These are phyloP conservation scores for Hymenoscyphus scutula DNA, from an alignment of 2,329 filamentous ascomycete species.

Conservation along the genomic window DNA sequence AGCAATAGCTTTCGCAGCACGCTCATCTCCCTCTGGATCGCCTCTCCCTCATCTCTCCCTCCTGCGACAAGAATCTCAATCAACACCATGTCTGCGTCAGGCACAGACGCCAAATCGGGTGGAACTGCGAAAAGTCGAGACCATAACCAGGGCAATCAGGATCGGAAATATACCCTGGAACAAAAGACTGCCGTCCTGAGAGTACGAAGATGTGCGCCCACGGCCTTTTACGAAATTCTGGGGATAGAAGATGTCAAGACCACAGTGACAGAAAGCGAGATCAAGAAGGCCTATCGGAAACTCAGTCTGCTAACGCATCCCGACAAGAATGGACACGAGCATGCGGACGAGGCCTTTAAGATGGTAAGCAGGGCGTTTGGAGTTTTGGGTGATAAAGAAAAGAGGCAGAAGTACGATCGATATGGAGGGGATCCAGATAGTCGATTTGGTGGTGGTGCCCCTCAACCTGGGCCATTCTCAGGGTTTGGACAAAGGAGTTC, in stretches of 20 bases:
- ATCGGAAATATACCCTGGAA: conserved; percentile 77
- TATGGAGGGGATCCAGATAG: conserved; percentile 92
- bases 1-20: not conserved
- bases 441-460: conserved; percentile 65
- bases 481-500: conserved; percentile 50
- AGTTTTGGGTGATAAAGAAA: conserved; percentile 88
- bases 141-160: conserved; percentile 57
- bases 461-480: conserved; percentile 58
- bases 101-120: conserved; percentile 39
- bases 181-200: conserved; percentile 90
- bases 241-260: conserved; percentile 63
- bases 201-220: conserved; percentile 78
- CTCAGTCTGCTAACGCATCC: conserved; percentile 92
- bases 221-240: conserved; percentile 94
- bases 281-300: conserved; percentile 98
- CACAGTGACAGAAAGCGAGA: conserved; percentile 73
- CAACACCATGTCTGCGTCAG: conserved; percentile 39
- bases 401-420: conserved; percentile 82
- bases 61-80: conserved; percentile 3
- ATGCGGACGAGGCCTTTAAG: conserved; percentile 98
- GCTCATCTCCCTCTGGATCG: not conserved
- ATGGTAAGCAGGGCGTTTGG: conserved; percentile 94
- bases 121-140: conserved; percentile 41
- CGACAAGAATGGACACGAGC: conserved; percentile 95
- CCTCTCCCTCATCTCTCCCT: not conserved